Base-by-base conservation (phyloP, 176 grass and related monocot genomes). In the Ensete glaucum region DNA sequence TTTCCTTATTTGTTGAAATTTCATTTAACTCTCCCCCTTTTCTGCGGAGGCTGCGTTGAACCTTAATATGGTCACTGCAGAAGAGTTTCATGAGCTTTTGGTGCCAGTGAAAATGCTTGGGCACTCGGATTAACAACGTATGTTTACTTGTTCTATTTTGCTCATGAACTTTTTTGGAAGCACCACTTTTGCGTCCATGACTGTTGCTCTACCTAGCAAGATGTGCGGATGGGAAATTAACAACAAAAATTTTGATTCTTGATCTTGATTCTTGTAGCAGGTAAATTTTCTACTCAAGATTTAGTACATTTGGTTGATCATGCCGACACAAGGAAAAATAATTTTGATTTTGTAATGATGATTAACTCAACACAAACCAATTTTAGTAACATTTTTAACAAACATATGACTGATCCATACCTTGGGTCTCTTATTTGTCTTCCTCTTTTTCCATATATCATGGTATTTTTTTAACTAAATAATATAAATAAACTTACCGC, bases 11-110 rank as follows among this genome's bases (percentile, higher is more conserved):
- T 67, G 64, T 29, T 67, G 16, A 57, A 13, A 57, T 34, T 34
- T 34, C 54, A 57, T 67, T 29, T 0, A 34, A 34, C 12, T 27
- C 14, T 29, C 26, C 25, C 20, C 14, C 10, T 29, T 29, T 67
- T 27, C 25, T 67, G 26, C 73, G 73, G 56, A 76, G 48, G 27
- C 55, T 50, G 73, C 73, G 21, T 62, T 76, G 56, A 76, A 48
- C 56, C 55, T 76, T 29, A 26, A 54, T 27, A 55, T 60, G 8
- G 29, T 76, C 22, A 76, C 73, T 2, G 54, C 15, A 50, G 6
- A 76, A 76, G 73, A 76, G 62, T 75, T 75, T 48, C 9, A 75
- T 60, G 23, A 75, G 57, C 54, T 62, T 75, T 54, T 75, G 2
- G 73, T 75, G 10, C 73, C 73, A 1, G 55, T 62, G 56, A 62